phyloP scores from a whole-genome alignment of 768 basidiomycete genomes.

The Lactarius akahatsu region DNA sequence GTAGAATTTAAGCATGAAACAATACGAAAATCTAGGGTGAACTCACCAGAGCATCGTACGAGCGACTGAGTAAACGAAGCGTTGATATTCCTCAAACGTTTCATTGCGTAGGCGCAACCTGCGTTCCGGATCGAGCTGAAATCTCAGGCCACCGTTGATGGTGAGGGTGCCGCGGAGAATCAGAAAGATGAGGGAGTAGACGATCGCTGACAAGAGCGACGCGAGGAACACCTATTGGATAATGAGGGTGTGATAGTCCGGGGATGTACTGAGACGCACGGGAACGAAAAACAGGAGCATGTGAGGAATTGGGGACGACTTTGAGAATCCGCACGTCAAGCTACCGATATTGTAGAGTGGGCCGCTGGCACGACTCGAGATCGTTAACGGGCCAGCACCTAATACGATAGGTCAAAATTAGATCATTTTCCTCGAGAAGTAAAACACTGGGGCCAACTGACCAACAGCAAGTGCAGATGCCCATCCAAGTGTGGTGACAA shows the following conservation, averaged over 20 bases:
- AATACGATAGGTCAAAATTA: slow-evolving; percentile 7
- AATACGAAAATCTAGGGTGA: slow-evolving; percentile 4
- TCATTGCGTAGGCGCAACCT: slow-evolving; percentile 39
- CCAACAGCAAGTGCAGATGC: slow-evolving; percentile 47
- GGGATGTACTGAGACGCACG: slow-evolving; percentile 39
- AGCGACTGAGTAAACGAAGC: slow-evolving; percentile 60
- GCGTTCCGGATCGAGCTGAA: slow-evolving; percentile 49
- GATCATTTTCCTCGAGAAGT: neutral
- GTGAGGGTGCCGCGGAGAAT: slow-evolving; percentile 57
- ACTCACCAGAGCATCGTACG: slow-evolving; percentile 70
- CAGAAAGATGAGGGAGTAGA: slow-evolving; percentile 63
- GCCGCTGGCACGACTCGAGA: slow-evolving; percentile 40
- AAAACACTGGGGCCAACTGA: slow-evolving; percentile 35
- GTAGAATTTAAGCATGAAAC: slow-evolving; percentile 14
- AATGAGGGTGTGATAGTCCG: slow-evolving; percentile 4
- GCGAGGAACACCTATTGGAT: slow-evolving; percentile 54
- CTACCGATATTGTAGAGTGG: slow-evolving; percentile 53
- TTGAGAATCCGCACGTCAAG: slow-evolving; percentile 53
- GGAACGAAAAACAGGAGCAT: slow-evolving; percentile 62
- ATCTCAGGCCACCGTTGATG: slow-evolving; percentile 50
- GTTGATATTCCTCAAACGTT: slow-evolving; percentile 50
- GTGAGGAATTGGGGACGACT: slow-evolving; percentile 41
- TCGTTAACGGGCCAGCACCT: slow-evolving; percentile 33
- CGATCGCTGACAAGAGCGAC: slow-evolving; percentile 51
- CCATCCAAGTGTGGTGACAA: slow-evolving; percentile 55